These are phyloP conservation scores for Diaporthe ilicicola DNA, from an alignment of 2,329 filamentous ascomycete genomes.

Conservation along the genomic window DNA sequence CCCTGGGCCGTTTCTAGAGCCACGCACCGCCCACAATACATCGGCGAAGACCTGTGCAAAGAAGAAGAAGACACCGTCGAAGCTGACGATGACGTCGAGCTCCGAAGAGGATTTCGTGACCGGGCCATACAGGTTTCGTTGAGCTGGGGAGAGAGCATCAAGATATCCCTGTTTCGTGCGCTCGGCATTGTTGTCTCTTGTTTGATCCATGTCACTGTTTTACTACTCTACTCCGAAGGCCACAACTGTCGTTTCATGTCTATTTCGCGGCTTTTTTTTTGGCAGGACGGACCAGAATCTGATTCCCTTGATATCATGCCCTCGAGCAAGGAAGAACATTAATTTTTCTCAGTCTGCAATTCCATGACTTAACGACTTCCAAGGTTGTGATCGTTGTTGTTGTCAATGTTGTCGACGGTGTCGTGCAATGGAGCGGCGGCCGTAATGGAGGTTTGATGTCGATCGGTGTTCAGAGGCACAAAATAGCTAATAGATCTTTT, in stretches of 20 bases:
- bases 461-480: not conserved
- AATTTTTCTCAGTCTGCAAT: not conserved
- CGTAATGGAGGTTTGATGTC: not conserved
- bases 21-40: not conserved
- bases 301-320: not conserved
- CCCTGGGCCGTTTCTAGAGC: not conserved
- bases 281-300: not conserved
- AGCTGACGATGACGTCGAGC: not conserved
- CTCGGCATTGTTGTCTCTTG: not conserved
- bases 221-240: not conserved
- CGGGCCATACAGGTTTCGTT: not conserved
- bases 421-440: not conserved
- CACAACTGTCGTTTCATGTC: slow-evolving; percentile 9
- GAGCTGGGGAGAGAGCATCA: not conserved
- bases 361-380: not conserved
- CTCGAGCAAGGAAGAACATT: not conserved
- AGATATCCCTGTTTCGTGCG: slow-evolving; percentile 24
- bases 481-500: slow-evolving; percentile 30
- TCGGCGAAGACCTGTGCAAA: not conserved
- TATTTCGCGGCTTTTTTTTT: not conserved
- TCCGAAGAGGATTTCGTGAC: not conserved
- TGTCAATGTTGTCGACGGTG: not conserved
- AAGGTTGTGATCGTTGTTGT: not conserved
- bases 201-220: not conserved
- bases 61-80: not conserved